A percentile compares a stretch with the other conserved stretches of the same genome.
phyloP scores from a whole-genome alignment of 2,329 filamentous ascomycete genomes.

The Pyricularia sp. region DNA sequence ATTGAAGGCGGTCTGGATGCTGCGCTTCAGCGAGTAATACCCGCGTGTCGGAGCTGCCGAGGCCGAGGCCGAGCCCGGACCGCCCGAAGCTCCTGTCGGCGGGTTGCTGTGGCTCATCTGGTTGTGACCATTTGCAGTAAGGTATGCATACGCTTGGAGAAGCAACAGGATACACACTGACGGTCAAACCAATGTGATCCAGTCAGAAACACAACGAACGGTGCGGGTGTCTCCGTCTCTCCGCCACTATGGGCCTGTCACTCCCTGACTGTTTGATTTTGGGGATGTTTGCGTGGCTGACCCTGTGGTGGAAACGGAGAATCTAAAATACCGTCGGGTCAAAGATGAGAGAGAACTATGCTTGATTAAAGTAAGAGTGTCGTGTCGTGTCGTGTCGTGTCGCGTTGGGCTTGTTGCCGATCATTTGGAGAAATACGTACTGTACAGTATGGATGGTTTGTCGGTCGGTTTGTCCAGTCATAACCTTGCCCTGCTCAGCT shows the following conservation, averaged over 20 bases:
- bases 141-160: background rate
- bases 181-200: background rate
- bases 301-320: background rate
- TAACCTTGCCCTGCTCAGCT: background rate
- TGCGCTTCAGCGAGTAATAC: conserved; percentile 38
- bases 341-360: background rate
- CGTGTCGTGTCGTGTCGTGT: background rate
- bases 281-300: background rate
- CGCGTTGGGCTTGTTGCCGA: background rate
- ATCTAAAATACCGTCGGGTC: background rate
- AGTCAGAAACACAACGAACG: background rate
- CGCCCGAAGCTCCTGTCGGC: conserved; percentile 35
- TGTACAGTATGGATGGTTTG: background rate
- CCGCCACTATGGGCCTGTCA: background rate
- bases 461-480: background rate
- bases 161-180: background rate
- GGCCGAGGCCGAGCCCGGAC: conserved; percentile 32
- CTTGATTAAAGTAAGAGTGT: background rate
- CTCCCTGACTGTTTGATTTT: background rate
- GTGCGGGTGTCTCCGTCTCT: background rate
- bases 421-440: background rate
- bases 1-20: conserved; percentile 51
- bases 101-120: conserved; percentile 48
- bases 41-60: conserved; percentile 25
- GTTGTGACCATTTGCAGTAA: background rate